Conservation (phyloP, 2,329 filamentous ascomycete species). For the Aspergillus latus region DNA sequence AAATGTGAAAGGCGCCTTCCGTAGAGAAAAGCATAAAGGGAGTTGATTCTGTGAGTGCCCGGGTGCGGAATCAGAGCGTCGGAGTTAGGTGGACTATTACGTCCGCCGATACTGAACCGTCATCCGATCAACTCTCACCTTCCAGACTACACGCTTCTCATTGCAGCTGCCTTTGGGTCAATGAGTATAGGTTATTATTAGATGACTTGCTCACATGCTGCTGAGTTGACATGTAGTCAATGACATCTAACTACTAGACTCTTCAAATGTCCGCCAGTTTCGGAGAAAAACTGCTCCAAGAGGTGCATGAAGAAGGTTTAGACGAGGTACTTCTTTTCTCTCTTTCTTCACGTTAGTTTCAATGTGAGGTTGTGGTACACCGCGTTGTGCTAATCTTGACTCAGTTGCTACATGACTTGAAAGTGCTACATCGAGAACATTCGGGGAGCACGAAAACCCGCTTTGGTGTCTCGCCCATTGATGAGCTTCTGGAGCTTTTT, state of each 20-base stretch:
- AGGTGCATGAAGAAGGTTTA: slow-evolving; percentile 51
- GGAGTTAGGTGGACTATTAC: background rate
- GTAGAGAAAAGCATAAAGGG: background rate
- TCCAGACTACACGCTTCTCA: background rate
- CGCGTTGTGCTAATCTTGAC: slow-evolving; percentile 3
- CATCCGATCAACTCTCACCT: background rate
- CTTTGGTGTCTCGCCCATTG: slow-evolving; percentile 50
- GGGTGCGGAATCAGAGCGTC: background rate
- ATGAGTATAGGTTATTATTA: background rate
- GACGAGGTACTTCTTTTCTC: slow-evolving; percentile 46
- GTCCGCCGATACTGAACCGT: background rate
- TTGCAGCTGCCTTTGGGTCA: background rate
- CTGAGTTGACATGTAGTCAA: slow-evolving; percentile 1
- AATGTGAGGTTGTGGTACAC: background rate
- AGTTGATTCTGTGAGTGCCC: background rate
- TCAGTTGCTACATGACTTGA: slow-evolving; percentile 34
- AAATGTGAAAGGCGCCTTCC: background rate
- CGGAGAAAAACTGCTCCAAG: slow-evolving; percentile 54
- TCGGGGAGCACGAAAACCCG: slow-evolving; percentile 11
- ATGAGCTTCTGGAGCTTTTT: slow-evolving; percentile 44
- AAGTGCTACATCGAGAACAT: slow-evolving; percentile 26
- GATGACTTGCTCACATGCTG: background rate
- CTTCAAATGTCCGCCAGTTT: slow-evolving; percentile 38
- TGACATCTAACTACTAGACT: background rate
- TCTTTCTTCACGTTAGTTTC: background rate